Conservation (phyloP, 2,329 filamentous ascomycete genomes). For the Metarhizium humberi region DNA sequence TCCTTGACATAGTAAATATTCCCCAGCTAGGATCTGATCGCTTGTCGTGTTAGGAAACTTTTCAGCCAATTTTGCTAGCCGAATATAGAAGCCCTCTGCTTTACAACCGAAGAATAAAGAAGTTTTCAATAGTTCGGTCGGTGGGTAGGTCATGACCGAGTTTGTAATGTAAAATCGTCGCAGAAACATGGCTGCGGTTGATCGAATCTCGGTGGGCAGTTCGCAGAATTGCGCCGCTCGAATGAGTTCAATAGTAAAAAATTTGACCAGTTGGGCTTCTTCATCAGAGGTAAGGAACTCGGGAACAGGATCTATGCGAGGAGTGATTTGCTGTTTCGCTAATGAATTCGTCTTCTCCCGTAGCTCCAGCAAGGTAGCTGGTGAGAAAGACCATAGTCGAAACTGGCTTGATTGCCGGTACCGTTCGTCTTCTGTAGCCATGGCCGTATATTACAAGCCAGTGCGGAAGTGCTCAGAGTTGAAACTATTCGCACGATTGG, state of each 20-base stretch:
- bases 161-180: constrained; percentile 94
- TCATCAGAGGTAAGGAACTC: constrained; percentile 77
- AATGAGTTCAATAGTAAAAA: constrained; percentile 57
- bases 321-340: constrained; percentile 53
- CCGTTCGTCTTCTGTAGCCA: constrained; percentile 79
- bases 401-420: constrained; percentile 89
- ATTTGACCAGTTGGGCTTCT: constrained; percentile 71
- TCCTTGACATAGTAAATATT: constrained; percentile 87
- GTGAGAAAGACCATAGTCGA: constrained; percentile 85
- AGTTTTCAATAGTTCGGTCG: constrained; percentile 79
- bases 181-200: constrained; percentile 78
- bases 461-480: not conserved
- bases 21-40: constrained; percentile 79
- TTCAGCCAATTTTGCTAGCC: constrained; percentile 54
- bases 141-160: constrained; percentile 92
- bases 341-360: constrained; percentile 71
- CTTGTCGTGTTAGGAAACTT: constrained; percentile 61
- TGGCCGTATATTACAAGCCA: constrained; percentile 19
- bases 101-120: constrained; percentile 91
- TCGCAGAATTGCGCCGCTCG: constrained; percentile 46
- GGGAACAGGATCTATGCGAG: constrained; percentile 48
- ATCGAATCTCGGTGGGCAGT: constrained; percentile 39
- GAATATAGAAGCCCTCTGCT: constrained; percentile 74
- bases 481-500: not conserved
- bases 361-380: constrained; percentile 58